Percentiles rank a stretch among this genome's conserved stretches.
Evolutionary conservation across 176 grass and related monocot species (phyloP).

Genomic region (Leersia perrieri): DNA sequence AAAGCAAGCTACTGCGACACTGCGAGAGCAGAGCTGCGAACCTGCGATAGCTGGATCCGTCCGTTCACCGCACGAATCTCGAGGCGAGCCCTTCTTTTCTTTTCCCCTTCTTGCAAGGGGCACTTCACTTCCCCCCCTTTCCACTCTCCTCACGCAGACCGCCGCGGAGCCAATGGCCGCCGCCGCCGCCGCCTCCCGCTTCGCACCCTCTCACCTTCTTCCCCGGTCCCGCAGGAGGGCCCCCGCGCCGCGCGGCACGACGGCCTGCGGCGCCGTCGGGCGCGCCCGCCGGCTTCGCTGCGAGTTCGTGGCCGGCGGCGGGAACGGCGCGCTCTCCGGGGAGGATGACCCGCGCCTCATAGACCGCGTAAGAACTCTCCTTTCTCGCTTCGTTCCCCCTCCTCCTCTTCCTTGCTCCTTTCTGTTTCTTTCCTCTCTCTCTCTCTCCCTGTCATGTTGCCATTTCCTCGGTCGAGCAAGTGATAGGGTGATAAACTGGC

Average conservation of each 20-base stretch:
- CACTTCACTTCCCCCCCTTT: background rate
- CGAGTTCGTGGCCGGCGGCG: conserved; percentile 70
- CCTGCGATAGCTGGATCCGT: background rate
- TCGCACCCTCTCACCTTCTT: background rate
- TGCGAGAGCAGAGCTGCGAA: background rate
- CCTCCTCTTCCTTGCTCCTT: background rate
- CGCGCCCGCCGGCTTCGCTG: conserved; percentile 50
- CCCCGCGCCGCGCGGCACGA: conserved; percentile 21
- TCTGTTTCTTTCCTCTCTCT: background rate
- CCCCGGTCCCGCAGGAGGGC: background rate
- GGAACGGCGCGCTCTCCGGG: conserved; percentile 71
- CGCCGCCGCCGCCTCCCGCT: background rate
- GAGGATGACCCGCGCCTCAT: conserved; percentile 60
- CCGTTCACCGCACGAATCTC: conserved; percentile 11
- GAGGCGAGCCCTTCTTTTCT: background rate
- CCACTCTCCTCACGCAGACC: background rate
- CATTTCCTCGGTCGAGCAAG: conserved; percentile 32
- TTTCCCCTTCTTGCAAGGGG: background rate
- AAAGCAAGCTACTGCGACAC: too few species aligned
- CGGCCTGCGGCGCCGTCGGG: background rate
- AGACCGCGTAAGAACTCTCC: conserved; percentile 55
- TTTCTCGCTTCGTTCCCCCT: background rate
- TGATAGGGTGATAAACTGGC: background rate
- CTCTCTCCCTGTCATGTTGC: background rate
- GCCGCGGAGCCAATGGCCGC: conserved; percentile 28